These are phyloP conservation scores for Colletotrichum sp. DNA, from an alignment of 2,329 filamentous ascomycete genomes.

Conservation along the genomic window DNA sequence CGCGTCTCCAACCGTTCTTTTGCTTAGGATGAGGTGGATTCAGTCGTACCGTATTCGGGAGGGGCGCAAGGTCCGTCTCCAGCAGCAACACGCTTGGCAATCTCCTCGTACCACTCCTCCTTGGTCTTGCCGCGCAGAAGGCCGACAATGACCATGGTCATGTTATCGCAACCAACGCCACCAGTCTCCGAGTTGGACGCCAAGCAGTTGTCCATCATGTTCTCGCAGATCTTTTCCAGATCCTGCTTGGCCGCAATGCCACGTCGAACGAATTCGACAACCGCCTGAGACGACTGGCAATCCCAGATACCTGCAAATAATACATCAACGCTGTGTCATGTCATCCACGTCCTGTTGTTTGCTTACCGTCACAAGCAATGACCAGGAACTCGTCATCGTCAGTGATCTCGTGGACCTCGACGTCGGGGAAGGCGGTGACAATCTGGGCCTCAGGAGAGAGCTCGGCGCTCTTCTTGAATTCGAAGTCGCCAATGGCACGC, in stretches of 20 bases:
- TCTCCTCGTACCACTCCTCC: constrained; percentile 98
- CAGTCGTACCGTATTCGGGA: constrained; percentile 94
- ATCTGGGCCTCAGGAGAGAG: constrained; percentile 98
- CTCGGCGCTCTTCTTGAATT: constrained; percentile 99
- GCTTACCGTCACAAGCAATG: constrained; percentile 88
- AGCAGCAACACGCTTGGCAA: constrained; percentile 91
- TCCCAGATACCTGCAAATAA: constrained; percentile 88
- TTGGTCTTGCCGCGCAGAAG: constrained; percentile 90
- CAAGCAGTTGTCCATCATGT: constrained; percentile 99
- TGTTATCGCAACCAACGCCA: constrained; percentile 98
- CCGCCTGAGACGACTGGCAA: constrained; percentile 97
- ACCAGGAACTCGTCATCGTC: constrained; percentile 97
- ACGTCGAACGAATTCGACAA: constrained; percentile 94
- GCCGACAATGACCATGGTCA: constrained; percentile 95
- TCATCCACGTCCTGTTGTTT: not conserved
- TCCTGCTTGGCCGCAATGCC: constrained; percentile 97
- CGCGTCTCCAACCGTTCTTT: constrained; percentile 9
- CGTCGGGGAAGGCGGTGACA: constrained; percentile 95
- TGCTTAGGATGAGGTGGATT: constrained; percentile 23
- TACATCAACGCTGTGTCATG: not conserved
- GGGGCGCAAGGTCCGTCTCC: constrained; percentile 98
- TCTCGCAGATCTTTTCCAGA: constrained; percentile 94
- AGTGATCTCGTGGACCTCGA: constrained; percentile 86
- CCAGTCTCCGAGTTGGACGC: constrained; percentile 98
- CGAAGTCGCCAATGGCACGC: constrained; percentile 97